Base-by-base conservation (phyloP, 1,284 basidiomycete species). In the Uromyces viciae-fabae region DNA sequence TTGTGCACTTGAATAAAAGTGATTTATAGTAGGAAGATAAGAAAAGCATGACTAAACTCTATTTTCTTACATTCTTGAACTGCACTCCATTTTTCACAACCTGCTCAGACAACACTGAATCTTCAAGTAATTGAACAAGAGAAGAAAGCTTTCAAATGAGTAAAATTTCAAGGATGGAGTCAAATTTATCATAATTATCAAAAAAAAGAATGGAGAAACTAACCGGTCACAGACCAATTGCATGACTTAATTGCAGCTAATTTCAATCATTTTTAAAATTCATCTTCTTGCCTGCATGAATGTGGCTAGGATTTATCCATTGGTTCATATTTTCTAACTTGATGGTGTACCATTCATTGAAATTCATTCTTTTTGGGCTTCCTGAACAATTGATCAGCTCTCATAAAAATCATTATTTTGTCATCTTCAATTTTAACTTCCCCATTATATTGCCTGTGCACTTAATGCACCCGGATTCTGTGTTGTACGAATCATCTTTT, bases 231-330 rank as follows among this genome's bases (percentile, higher is more conserved):
- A 46, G 54, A 31, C n/a, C 40, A 38, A 77, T 77, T 62, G 40
- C 75, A 77, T 22, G 60, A 43, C 49, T 77, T 77, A 17, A 77
- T 52, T 36, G 75, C 75, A 8, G 49, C 46, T 31, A 77, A 25
- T 42, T 77, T 77, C 7, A 54, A 17, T 14, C 49, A 42, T 36
- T 68, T 64, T 38, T 66, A 42, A 17, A 77, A 68, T 54, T 77
- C 75, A 56, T 77, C 75, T 77, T 77, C 75, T 77, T 77, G 60
- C 38, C 75, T 46, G 3, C 75, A 33, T 68, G 75, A 77, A 5
- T 66, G 14, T n/a, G n/a, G n/a, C n/a, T n/a, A n/a, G n/a, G n/a
- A n/a, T n/a, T n/a, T n/a, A n/a, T n/a, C n/a, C n/a, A n/a, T n/a
- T n/a, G n/a, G n/a, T n/a, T n/a, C n/a, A n/a, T n/a, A n/a, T n/a